Conservation (phyloP, 257 asterid genomes). For the Gardenia jasminoides region DNA sequence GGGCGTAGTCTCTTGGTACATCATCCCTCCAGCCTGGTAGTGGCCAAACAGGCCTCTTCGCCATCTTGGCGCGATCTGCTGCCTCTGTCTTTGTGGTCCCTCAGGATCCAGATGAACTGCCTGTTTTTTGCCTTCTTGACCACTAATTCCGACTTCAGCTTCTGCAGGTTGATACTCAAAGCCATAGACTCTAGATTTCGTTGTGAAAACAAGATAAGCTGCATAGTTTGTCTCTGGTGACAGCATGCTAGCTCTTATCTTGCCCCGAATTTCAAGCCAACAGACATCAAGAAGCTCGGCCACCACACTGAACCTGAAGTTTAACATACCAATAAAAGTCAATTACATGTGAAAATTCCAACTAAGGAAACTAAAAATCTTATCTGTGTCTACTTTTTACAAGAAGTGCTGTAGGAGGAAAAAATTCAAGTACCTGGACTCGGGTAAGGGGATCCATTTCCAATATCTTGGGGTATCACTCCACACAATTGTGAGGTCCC, state of each 20-base stretch:
- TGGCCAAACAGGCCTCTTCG: slow-evolving; percentile 14
- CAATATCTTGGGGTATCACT: slow-evolving; percentile 57
- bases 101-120: slow-evolving; percentile 48
- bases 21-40: slow-evolving; percentile 10
- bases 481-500: slow-evolving; percentile 58
- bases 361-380: not conserved
- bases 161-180: slow-evolving; percentile 42
- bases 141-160: slow-evolving; percentile 36
- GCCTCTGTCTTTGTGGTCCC: slow-evolving; percentile 9
- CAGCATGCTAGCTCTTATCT: slow-evolving; percentile 42
- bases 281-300: slow-evolving; percentile 48
- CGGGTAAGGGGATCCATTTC: slow-evolving; percentile 48
- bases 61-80: slow-evolving; percentile 30
- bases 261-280: slow-evolving; percentile 64
- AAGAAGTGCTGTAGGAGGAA: not conserved
- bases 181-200: slow-evolving; percentile 30
- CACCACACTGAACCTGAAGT: slow-evolving; percentile 25
- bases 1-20: slow-evolving; percentile 6
- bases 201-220: slow-evolving; percentile 63
- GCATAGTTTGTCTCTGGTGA: slow-evolving; percentile 60
- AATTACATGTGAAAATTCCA: not conserved
- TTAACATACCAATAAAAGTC: not conserved
- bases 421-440: slow-evolving; percentile 57
- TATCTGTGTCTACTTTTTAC: not conserved
- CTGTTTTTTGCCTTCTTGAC: slow-evolving; percentile 33